Conservation (phyloP, 768 basidiomycete genomes). For the Panaeolus papilionaceus region DNA sequence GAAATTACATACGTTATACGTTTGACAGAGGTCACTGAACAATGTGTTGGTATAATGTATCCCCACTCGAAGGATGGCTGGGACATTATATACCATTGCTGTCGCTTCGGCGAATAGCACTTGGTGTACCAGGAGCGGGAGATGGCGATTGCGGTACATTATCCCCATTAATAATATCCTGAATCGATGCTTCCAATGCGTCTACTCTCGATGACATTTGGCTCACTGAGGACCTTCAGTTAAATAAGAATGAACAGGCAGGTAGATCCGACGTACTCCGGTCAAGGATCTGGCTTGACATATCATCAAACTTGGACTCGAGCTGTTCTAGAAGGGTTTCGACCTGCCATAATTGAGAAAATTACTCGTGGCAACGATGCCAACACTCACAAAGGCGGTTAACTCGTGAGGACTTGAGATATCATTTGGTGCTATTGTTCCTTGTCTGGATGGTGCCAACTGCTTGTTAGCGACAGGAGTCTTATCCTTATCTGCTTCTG, state of each 20-base stretch:
- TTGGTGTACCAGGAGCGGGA: slow-evolving; percentile 41
- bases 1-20: slow-evolving; percentile 10
- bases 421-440: slow-evolving; percentile 56
- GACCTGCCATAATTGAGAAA: slow-evolving; percentile 55
- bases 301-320: slow-evolving; percentile 91
- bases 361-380: slow-evolving; percentile 17
- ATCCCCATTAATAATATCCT: slow-evolving; percentile 89
- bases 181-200: slow-evolving; percentile 86
- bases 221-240: slow-evolving; percentile 61
- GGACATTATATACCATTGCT: slow-evolving; percentile 27
- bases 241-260: slow-evolving; percentile 17
- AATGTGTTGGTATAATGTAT: background rate
- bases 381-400: slow-evolving; percentile 83
- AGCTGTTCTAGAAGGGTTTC: slow-evolving; percentile 88
- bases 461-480: slow-evolving; percentile 59
- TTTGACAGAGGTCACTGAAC: slow-evolving; percentile 5
- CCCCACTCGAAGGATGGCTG: background rate
- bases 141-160: slow-evolving; percentile 71
- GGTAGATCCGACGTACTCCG: slow-evolving; percentile 60
- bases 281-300: slow-evolving; percentile 89
- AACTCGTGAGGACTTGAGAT: slow-evolving; percentile 94
- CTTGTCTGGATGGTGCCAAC: slow-evolving; percentile 42
- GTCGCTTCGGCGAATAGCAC: slow-evolving; percentile 50
- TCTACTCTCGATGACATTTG: slow-evolving; percentile 95
- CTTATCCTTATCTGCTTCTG: slow-evolving; percentile 52